Conservation (phyloP, 768 basidiomycete species). For the Boletus rubropictus region DNA sequence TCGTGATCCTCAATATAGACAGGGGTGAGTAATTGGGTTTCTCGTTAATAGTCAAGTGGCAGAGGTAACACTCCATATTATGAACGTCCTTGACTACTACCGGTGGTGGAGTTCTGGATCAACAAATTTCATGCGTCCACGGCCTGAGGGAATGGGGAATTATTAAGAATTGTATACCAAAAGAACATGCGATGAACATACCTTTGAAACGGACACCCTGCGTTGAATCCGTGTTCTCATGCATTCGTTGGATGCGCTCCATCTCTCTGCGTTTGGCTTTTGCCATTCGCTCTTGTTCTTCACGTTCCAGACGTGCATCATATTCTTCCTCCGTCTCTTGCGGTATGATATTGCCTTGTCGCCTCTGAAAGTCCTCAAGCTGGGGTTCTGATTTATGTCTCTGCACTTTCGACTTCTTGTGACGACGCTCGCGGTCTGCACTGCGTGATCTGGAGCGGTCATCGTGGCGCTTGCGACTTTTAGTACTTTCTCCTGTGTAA, state of each 20-base stretch:
- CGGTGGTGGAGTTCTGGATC: constrained; percentile 48
- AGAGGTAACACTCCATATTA: background rate
- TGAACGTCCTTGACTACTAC: constrained; percentile 9
- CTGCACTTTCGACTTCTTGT: constrained; percentile 26
- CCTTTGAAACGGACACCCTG: constrained; percentile 65
- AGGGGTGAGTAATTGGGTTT: background rate
- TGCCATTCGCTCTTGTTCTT: constrained; percentile 56
- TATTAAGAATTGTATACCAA: background rate
- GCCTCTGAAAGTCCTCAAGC: constrained; percentile 7
- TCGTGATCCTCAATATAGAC: constrained; percentile 1
- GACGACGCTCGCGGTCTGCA: constrained; percentile 23
- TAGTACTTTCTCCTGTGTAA: constrained; percentile 4
- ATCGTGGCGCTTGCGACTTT: constrained; percentile 19
- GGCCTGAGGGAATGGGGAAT: constrained; percentile 33
- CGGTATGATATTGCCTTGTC: constrained; percentile 5
- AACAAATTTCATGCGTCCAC: constrained; percentile 63
- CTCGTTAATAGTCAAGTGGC: background rate
- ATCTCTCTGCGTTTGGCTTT: constrained; percentile 44
- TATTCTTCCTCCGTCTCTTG: constrained; percentile 71
- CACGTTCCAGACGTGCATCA: constrained; percentile 59
- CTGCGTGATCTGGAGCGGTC: constrained; percentile 26
- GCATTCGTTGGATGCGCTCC: constrained; percentile 39
- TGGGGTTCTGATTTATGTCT: constrained; percentile 1
- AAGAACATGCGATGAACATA: constrained; percentile 12
- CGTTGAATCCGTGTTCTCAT: constrained; percentile 29